Evolutionary conservation across 768 basidiomycete species (phyloP).

Genomic region (Suillus fuscotomentosus): DNA sequence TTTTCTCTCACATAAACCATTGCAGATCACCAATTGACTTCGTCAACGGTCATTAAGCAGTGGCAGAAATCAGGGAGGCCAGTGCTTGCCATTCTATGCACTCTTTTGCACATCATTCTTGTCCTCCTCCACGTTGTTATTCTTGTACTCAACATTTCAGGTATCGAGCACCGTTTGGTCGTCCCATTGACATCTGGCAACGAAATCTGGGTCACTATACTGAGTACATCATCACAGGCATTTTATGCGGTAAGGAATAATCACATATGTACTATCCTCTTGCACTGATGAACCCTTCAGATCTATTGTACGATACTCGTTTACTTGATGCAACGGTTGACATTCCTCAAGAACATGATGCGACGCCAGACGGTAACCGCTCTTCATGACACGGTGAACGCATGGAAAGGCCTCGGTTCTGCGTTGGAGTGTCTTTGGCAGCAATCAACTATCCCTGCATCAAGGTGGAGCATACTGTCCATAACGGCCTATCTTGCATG

Average conservation of each 20-base stretch:
- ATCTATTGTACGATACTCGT: slow-evolving; percentile 18
- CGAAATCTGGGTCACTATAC: not conserved
- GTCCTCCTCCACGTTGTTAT: slow-evolving; percentile 1
- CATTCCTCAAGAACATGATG: slow-evolving; percentile 4
- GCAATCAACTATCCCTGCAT: slow-evolving; percentile 15
- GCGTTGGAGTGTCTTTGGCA: slow-evolving; percentile 15
- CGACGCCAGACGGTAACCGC: slow-evolving; percentile 14
- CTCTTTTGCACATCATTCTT: not conserved
- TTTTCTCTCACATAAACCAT: not conserved
- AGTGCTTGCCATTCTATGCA: not conserved
- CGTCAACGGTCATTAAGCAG: no score
- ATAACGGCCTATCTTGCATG: slow-evolving; percentile 16
- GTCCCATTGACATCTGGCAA: not conserved
- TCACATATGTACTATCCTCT: not conserved
- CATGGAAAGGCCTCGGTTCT: slow-evolving; percentile 24
- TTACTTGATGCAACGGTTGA: slow-evolving; percentile 18
- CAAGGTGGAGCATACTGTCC: slow-evolving; percentile 11
- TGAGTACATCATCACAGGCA: slow-evolving; percentile 3
- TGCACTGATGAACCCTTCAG: slow-evolving; percentile 4
- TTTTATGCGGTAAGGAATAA: slow-evolving; percentile 6
- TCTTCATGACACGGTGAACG: slow-evolving; percentile 17
- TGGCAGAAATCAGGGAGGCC: not conserved
- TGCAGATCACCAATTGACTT: not conserved
- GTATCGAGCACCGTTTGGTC: slow-evolving; percentile 5
- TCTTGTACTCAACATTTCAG: not conserved